A percentile compares a stretch with the other conserved stretches of the same genome.
Conservation (phyloP, 164 flowering plant species). For the Berberis thunbergii region DNA sequence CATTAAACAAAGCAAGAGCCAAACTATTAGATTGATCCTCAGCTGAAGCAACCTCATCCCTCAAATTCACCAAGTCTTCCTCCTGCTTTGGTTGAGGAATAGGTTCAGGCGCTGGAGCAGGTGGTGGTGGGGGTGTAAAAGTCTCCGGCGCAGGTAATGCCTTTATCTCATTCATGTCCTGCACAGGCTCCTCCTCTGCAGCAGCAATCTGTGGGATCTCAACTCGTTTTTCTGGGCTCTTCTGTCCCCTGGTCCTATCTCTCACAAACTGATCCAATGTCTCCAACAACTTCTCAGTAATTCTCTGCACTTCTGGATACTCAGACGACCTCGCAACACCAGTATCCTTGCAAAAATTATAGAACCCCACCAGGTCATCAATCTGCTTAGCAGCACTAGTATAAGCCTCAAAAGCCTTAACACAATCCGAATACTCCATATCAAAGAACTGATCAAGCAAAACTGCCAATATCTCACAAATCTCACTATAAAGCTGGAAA, state of each 20-base stretch:
- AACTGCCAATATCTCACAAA: constrained; percentile 43
- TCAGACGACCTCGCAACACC: constrained; percentile 68
- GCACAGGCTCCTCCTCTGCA: constrained; percentile 23
- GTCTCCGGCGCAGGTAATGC: constrained; percentile 66
- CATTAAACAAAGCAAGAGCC: constrained; percentile 62
- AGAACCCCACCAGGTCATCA: constrained; percentile 68
- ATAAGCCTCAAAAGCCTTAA: constrained; percentile 54
- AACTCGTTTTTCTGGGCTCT: constrained; percentile 38
- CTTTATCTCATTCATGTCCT: constrained; percentile 53
- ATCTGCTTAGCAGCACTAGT: constrained; percentile 52
- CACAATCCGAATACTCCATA: constrained; percentile 58
- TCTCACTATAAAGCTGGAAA: constrained; percentile 51
- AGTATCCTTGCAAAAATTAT: constrained; percentile 61
- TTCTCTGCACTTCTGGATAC: constrained; percentile 57
- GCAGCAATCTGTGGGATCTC: constrained; percentile 6
- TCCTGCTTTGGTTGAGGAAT: constrained; percentile 24
- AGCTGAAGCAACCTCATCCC: constrained; percentile 43
- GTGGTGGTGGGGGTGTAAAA: constrained; percentile 31
- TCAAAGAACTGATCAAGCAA: constrained; percentile 47
- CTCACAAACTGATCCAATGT: constrained; percentile 36
- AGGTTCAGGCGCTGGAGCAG: constrained; percentile 23
- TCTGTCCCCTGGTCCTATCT: constrained; percentile 34
- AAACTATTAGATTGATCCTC: constrained; percentile 61
- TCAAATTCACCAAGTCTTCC: constrained; percentile 52
- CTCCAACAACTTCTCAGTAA: constrained; percentile 46